Percentiles rank a stretch among this genome's conserved stretches.
phyloP scores from a whole-genome alignment of 257 asterid species.

The Hygrophila difformis region DNA sequence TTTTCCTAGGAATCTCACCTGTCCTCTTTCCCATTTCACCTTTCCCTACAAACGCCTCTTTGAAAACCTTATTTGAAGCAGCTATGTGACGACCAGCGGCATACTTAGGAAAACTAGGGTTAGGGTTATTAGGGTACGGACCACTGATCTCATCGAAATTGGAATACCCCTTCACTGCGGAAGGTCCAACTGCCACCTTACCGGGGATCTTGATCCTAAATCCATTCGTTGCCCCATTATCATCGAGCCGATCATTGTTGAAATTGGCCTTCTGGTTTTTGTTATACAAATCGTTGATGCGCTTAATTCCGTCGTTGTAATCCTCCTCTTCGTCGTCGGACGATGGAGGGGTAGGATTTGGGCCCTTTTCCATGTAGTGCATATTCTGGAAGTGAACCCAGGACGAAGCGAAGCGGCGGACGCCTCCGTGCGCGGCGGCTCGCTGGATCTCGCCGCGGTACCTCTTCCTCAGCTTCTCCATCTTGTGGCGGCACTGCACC shows the following conservation, averaged over 20 bases:
- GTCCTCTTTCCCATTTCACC: slow-evolving; percentile 32
- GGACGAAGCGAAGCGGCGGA: slow-evolving; percentile 53
- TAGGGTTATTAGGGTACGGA: slow-evolving; percentile 26
- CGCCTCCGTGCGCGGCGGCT: slow-evolving; percentile 67
- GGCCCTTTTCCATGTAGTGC: slow-evolving; percentile 88
- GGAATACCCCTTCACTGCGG: slow-evolving; percentile 29
- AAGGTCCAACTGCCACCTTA: slow-evolving; percentile 23
- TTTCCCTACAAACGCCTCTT: slow-evolving; percentile 28
- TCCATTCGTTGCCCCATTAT: slow-evolving; percentile 46
- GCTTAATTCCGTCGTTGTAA: slow-evolving; percentile 35
- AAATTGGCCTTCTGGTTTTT: slow-evolving; percentile 23
- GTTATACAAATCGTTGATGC: slow-evolving; percentile 44
- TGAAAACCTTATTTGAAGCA: slow-evolving; percentile 27
- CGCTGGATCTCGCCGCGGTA: slow-evolving; percentile 91
- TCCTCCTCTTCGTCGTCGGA: slow-evolving; percentile 44
- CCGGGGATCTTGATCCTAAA: slow-evolving; percentile 80
- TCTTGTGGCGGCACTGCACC: slow-evolving; percentile 98
- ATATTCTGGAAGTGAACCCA: slow-evolving; percentile 86
- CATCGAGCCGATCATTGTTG: slow-evolving; percentile 24
- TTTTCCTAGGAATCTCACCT: slow-evolving; percentile 22
- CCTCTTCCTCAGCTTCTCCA: slow-evolving; percentile 96
- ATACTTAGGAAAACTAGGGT: slow-evolving; percentile 28
- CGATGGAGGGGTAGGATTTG: slow-evolving; percentile 43
- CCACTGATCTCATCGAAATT: slow-evolving; percentile 35
- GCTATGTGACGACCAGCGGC: slow-evolving; percentile 26